Conservation (phyloP, 1,284 basidiomycete species). For the Bondarzewia mesenterica region DNA sequence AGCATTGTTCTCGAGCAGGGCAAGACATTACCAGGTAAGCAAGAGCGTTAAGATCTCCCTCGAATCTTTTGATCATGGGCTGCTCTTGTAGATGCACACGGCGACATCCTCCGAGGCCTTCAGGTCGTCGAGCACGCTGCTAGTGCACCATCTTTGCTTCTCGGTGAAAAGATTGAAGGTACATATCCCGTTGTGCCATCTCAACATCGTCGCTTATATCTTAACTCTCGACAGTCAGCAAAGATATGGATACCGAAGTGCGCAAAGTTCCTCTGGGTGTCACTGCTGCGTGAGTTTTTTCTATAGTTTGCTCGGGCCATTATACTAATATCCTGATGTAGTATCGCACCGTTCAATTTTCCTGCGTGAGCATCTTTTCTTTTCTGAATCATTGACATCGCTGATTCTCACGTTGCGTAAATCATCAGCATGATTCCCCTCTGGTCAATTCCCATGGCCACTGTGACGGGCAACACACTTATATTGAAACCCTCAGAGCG, state of each 20-base stretch:
- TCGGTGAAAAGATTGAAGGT: slow-evolving; percentile 92
- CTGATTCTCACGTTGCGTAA: slow-evolving; percentile 6
- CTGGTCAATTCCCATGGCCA: slow-evolving; percentile 89
- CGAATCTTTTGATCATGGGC: slow-evolving; percentile 4
- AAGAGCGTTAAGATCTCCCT: not conserved
- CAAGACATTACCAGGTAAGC: slow-evolving; percentile 72
- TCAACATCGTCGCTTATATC: slow-evolving; percentile 5
- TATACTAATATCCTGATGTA: slow-evolving; percentile 23
- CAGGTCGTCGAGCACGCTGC: slow-evolving; percentile 92
- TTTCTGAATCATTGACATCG: not conserved
- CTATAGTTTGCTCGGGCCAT: slow-evolving; percentile 4
- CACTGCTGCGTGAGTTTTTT: slow-evolving; percentile 50
- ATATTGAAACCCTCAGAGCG: slow-evolving; percentile 95
- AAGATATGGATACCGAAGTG: slow-evolving; percentile 95
- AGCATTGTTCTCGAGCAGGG: slow-evolving; percentile 88
- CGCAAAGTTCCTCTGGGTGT: slow-evolving; percentile 75
- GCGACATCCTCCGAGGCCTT: slow-evolving; percentile 88
- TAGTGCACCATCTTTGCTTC: slow-evolving; percentile 74
- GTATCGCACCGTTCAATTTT: slow-evolving; percentile 91
- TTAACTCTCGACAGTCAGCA: slow-evolving; percentile 55
- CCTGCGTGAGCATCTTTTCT: slow-evolving; percentile 57
- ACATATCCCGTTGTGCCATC: not conserved
- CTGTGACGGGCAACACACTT: slow-evolving; percentile 90
- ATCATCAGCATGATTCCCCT: slow-evolving; percentile 76
- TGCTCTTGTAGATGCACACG: slow-evolving; percentile 69